A percentile compares a stretch with the other conserved stretches of the same genome.
phyloP scores from a whole-genome alignment of 331 rosid species.

The Phaseolus coccineus region DNA sequence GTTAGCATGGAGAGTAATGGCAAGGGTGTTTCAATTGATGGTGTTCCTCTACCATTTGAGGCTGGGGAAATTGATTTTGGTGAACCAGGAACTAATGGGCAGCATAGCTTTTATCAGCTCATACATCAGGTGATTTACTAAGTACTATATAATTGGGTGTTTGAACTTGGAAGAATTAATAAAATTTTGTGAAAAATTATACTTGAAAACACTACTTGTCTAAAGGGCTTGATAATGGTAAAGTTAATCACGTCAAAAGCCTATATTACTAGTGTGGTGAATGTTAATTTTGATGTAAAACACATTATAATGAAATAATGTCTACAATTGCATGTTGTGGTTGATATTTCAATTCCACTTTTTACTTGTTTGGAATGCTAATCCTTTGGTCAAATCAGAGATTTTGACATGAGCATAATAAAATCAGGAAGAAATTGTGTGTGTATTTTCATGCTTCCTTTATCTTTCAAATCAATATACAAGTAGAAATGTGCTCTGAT shows the following conservation, averaged over 20 bases:
- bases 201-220: slow-evolving; percentile 22
- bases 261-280: background rate
- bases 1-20: slow-evolving; percentile 97
- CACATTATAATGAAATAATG: background rate
- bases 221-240: background rate
- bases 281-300: slow-evolving; percentile 19
- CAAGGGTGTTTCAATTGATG: slow-evolving; percentile 83
- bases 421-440: background rate
- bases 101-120: slow-evolving; percentile 87
- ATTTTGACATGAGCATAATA: background rate
- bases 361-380: background rate
- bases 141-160: background rate
- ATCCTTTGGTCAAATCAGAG: background rate
- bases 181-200: background rate
- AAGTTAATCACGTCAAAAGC: background rate
- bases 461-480: slow-evolving; percentile 1
- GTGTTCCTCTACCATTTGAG: slow-evolving; percentile 71
- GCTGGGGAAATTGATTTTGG: slow-evolving; percentile 87
- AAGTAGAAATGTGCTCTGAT: background rate
- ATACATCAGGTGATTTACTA: slow-evolving; percentile 71
- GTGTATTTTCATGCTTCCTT: background rate
- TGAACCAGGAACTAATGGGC: slow-evolving; percentile 90
- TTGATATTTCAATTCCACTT: slow-evolving; percentile 24
- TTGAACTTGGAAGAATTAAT: background rate
- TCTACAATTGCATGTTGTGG: slow-evolving; percentile 4